Conservation (phyloP, 257 asterid genomes). For the Capsicum rhomboideum region DNA sequence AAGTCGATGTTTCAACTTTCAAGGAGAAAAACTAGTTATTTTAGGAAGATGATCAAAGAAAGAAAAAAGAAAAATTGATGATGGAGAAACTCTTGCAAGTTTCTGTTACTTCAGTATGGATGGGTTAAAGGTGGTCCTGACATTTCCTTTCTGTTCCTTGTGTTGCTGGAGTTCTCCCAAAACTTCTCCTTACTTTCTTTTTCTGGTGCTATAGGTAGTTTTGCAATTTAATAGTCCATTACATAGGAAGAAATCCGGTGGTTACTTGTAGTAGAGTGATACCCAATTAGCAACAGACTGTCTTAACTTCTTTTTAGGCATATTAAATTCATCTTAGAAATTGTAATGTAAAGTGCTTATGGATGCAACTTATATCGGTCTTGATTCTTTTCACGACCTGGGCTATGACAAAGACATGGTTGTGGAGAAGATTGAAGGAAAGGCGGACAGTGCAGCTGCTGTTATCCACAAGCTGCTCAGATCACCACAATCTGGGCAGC, state of each 20-base stretch:
- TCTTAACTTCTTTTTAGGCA: background rate
- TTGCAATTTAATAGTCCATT: background rate
- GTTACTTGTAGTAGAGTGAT: background rate
- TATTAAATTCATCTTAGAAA: background rate
- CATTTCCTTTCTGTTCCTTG: background rate
- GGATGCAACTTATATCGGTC: slow-evolving; percentile 19
- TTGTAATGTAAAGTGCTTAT: background rate
- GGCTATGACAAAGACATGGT: slow-evolving; percentile 7
- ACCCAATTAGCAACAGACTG: background rate
- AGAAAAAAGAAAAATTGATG: background rate
- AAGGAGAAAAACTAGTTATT: background rate
- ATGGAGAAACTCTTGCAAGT: background rate
- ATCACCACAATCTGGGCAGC: slow-evolving; percentile 1
- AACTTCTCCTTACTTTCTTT: background rate
- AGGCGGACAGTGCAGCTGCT: slow-evolving; percentile 37
- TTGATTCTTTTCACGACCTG: background rate
- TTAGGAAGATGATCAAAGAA: background rate
- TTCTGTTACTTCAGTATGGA: background rate
- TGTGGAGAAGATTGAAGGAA: slow-evolving; percentile 10
- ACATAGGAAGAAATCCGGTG: background rate
- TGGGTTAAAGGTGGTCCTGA: background rate
- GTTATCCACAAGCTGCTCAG: slow-evolving; percentile 23
- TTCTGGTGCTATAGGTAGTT: background rate
- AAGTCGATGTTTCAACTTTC: background rate
- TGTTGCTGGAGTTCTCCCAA: background rate